Evolutionary conservation across 176 grass and related monocot species (phyloP), one percentile per base, ranked within the genome.

Genomic region (Raddia distichophylla): DNA sequence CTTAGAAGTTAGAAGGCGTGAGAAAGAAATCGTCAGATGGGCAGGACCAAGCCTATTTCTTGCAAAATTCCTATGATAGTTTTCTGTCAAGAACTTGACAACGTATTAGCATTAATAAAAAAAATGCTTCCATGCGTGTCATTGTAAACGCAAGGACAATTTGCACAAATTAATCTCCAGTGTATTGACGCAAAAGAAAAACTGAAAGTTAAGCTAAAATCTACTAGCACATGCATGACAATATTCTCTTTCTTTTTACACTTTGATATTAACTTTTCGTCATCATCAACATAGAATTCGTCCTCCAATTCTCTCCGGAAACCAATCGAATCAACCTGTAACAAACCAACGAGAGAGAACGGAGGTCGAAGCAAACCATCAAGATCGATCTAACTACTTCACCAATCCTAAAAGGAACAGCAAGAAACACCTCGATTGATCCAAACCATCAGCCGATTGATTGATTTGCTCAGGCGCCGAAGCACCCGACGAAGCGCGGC

Each of bases 401-500:
- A 77, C 22, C 43, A 49, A 57, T 27, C 54, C 72, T 82, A 60
- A 14, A 60, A 63, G 27, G 27, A 64, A 40, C 6, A 64, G 59
- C n/a, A 33, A 35, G 12, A 84, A 60, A 84, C 75, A 37, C 56
- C 37, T 44, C 76, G 16, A 79, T 40, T 20, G 10, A 48, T 2
- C 1, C 37, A 82, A 5, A 74, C 3, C 18, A 54, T 7, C 18
- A 15, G 19, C 34, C 17, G 20, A 20, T n/a, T 3, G 34, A 73
- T 1, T 0, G 40, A n/a, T 90, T 1, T 0, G 40, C 15, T 90
- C 87, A 95, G 11, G 90, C 95, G 55, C 90, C 81, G 79, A 98
- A 93, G 82, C 92, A 98, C 0, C 79, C 86, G 16, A 73, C 88
- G 53, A 97, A 85, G 20, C 87, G 92, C 57, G 85, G 94, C 22